Conservation (phyloP, 176 grass and related monocot genomes). For the Cenchrus fungigraminus region DNA sequence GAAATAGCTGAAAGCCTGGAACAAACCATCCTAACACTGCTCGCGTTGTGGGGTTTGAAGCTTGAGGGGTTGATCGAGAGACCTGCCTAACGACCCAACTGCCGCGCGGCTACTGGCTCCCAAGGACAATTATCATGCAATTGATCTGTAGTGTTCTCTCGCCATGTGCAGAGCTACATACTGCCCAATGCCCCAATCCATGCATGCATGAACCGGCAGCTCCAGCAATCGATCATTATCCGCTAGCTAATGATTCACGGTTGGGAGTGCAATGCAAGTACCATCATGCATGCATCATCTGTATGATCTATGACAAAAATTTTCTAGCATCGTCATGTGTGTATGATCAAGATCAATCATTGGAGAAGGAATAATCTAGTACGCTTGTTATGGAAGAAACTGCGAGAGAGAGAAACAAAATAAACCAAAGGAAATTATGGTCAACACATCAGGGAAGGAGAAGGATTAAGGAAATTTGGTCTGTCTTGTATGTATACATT, state of each 20-base stretch:
- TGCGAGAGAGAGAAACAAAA: background rate
- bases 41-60: conserved; percentile 35
- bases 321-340: background rate
- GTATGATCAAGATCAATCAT: conserved; percentile 12
- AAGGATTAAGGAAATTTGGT: background rate
- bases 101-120: background rate
- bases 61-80: background rate
- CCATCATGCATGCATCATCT: background rate
- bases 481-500: too few species aligned
- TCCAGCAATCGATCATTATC: conserved; percentile 10
- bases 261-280: background rate
- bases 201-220: conserved; percentile 24
- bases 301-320: background rate
- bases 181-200: background rate
- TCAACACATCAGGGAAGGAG: background rate
- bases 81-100: background rate
- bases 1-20: background rate
- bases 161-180: conserved; percentile 33
- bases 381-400: background rate
- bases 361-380: conserved; percentile 6
- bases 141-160: background rate
- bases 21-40: background rate
- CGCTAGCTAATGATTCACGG: conserved; percentile 34
- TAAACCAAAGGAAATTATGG: background rate
- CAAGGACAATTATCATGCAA: conserved; percentile 35